Base-by-base conservation (phyloP, 2,329 filamentous ascomycete species). In the Diaporthe nobilis region DNA sequence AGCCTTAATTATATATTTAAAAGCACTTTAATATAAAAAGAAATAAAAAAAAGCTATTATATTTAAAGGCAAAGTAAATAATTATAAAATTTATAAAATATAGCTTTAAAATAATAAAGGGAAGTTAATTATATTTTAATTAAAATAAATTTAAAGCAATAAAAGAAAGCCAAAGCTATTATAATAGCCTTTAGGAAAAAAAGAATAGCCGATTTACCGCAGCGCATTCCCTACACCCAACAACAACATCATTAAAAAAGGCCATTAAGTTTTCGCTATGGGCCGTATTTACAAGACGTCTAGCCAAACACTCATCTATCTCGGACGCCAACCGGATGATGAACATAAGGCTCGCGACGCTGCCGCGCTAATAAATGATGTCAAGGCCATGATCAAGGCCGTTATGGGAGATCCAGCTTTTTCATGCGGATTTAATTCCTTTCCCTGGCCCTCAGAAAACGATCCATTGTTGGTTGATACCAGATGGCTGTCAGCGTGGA, bases 301-400 rank as follows among this genome's bases (percentile, higher is more conserved):
- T 7, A 55, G 10, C 3, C 39, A 34, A 7, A 70, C 57, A 2
- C 13, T 76, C 31, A 73, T 76, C n/a, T 74, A 65, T 49, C 65
- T 76, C 4, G 71, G 75, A 37, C 34, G 34, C 34, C 34, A 37
- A 37, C 34, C 31, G n/a, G 6, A 67, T 15, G 20, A 67, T 67
- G 42, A 49, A 5, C 10, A 20, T 13, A 4, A 49, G 12, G 57
- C 71, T 25, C 22, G 51, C 15, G 57, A 39, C 9, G 44, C 57
- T 17, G 42, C 57, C 10, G 22, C 6, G 4, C 4, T 63, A 3
- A 5, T 72, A 3, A 10, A 4, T n/a, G 57, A 72, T 9, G 37
- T 51, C 22, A 9, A n/a, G 6, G 49, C 49, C 49, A 51, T 51
- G 13, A 72, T 49, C 10, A 15, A 63, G 2, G 25, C 28, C 28